Evolutionary conservation across 139 green algal species (phyloP).

Genomic region (Picochlorum sp.): DNA sequence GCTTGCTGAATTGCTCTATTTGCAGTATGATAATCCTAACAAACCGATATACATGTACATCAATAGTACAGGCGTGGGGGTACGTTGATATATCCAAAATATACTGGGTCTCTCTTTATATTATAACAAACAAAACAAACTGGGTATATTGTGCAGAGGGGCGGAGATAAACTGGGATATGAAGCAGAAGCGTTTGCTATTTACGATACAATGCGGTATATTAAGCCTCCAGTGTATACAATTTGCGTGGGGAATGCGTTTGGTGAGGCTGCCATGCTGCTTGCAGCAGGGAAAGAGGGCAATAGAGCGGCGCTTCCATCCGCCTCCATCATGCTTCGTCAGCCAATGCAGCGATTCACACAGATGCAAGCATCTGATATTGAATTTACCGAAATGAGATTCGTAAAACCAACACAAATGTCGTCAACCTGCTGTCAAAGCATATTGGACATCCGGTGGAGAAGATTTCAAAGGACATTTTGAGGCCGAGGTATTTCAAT

Average conservation of each 20-base stretch:
- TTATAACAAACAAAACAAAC: no score
- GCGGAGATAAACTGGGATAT: conserved; percentile 88
- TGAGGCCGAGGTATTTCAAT: conserved; percentile 82
- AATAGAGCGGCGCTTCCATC: conserved; percentile 87
- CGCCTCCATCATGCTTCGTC: conserved; percentile 92
- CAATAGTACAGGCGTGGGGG: conserved; percentile 91
- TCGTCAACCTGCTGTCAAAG: conserved; percentile 67
- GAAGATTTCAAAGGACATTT: conserved; percentile 77
- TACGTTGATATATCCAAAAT: conserved; percentile 21
- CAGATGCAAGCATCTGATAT: conserved; percentile 93
- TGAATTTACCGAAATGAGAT: conserved; percentile 93
- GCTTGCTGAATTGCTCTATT: conserved; percentile 82
- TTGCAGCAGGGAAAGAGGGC: conserved; percentile 80
- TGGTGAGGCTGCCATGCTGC: conserved; percentile 92
- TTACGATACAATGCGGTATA: conserved; percentile 93
- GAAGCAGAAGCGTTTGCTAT: conserved; percentile 97
- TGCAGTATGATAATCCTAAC: conserved; percentile 53
- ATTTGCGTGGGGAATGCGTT: conserved; percentile 90
- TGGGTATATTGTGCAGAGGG: conserved; percentile 48
- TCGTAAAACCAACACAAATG: conserved; percentile 74
- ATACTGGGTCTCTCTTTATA: no score
- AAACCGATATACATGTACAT: conserved; percentile 97
- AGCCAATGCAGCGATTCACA: conserved; percentile 83
- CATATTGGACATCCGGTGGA: conserved; percentile 73
- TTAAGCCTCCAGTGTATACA: conserved; percentile 83